A percentile compares a stretch with the other conserved stretches of the same genome.
Evolutionary conservation across 208 protist species (phyloP).

Genomic region (Leishmania lainsoni): DNA sequence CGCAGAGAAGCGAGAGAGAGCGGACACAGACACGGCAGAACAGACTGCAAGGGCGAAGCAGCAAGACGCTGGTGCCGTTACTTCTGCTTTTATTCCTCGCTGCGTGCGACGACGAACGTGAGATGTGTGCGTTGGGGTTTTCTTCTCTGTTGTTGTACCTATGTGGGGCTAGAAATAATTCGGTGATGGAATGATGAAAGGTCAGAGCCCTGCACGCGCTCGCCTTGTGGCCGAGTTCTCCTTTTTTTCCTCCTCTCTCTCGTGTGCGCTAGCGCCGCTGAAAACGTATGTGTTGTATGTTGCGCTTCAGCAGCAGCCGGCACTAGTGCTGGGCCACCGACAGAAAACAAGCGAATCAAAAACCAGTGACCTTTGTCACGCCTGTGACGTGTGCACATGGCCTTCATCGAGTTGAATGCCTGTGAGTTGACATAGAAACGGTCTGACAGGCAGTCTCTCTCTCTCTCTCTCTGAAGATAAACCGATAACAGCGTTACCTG

Average conservation of each 20-base stretch:
- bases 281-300: not conserved
- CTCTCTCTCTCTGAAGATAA: conserved; percentile 3
- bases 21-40: conserved; percentile 7
- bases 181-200: not conserved
- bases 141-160: not conserved
- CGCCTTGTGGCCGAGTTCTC: not conserved
- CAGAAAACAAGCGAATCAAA: not conserved
- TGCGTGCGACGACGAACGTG: conserved; percentile 41
- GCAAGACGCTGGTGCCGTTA: not conserved
- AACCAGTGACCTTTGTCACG: not conserved
- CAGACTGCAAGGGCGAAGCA: not conserved
- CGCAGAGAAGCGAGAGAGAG: conserved; percentile 28
- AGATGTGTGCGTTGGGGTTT: not conserved
- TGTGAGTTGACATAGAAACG: not conserved
- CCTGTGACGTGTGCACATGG: not conserved
- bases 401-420: not conserved
- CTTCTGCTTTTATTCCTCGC: conserved; percentile 59
- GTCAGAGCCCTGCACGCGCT: not conserved
- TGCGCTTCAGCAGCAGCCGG: not conserved
- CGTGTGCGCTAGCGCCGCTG: not conserved
- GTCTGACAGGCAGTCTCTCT: not conserved
- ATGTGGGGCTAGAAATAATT: not conserved
- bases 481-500: not conserved
- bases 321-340: not conserved
- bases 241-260: not conserved